Evolutionary conservation across 2,329 filamentous ascomycete genomes (phyloP), one percentile per base, ranked within the genome.

Genomic region (Ilyonectria mors-panacis): DNA sequence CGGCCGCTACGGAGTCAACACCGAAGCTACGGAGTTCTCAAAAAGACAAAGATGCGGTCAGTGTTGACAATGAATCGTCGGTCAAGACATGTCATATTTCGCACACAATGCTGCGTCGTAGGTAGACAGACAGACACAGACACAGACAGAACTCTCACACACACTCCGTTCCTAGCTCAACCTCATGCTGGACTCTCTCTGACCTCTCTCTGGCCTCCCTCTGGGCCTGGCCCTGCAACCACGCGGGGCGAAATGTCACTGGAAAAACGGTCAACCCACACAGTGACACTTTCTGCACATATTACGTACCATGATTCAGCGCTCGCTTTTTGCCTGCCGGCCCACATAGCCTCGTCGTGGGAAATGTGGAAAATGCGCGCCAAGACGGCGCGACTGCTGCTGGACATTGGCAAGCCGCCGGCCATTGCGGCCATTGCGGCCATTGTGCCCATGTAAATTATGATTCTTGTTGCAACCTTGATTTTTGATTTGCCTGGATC

Each of bases 221-320:
- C 4, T 26, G 26, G 26, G 26, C 26, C 26, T 26, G 26, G 26
- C 26, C 26, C 17, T 51, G 30, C 30, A 33, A 15, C 17, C 48
- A 23, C 21, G 44, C 21, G 44, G 13, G 19, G 21, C 47, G 47
- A 26, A 51, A 51, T 51, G 47, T 51, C 47, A 51, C 47, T 33
- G 15, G 47, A 26, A 30, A 51, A 33, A 33, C 30, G 30, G 30
- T 33, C 39, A 17, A 39, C 37, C 37, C 37, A n/a, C 39, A 7
- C 39, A 42, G 39, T 42, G 39, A 42, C 39, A 42, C n/a, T n/a
- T n/a, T n/a, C 39, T 42, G 8, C n/a, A 15, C 7, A 8, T 23
- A 53, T 53, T 53, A 53, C 50, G 50, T 53, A 53, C 28, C 17
- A 15, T 13, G 26, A 50, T 30, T 13, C 23, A 26, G 47, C n/a